Conservation (phyloP, 257 asterid genomes). For the Solanum medicagineum region DNA sequence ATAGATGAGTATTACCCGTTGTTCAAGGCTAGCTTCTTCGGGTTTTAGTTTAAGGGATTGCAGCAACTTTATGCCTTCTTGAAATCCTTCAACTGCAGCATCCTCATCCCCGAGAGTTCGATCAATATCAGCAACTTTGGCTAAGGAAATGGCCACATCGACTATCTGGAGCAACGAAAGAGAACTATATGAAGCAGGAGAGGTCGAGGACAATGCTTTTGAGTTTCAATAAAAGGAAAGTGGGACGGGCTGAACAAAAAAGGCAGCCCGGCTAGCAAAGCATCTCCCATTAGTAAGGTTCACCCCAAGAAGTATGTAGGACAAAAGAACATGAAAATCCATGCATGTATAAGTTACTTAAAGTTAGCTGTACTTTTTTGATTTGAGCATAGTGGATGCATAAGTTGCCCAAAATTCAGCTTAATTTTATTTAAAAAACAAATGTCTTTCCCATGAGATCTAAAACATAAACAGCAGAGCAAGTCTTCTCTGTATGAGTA, state of each 20-base stretch:
- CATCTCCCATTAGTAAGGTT: neutral
- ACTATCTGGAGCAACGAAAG: slow-evolving; percentile 30
- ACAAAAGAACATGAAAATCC: neutral
- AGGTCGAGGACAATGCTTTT: neutral
- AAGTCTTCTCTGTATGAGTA: neutral
- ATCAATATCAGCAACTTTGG: slow-evolving; percentile 89
- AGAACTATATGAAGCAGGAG: slow-evolving; percentile 1
- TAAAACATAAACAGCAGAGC: neutral
- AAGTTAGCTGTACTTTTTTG: neutral
- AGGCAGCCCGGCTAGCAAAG: neutral
- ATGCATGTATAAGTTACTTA: neutral
- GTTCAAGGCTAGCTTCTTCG: slow-evolving; percentile 51
- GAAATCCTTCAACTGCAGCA: slow-evolving; percentile 51
- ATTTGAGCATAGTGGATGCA: neutral
- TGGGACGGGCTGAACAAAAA: neutral
- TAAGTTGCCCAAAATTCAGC: neutral
- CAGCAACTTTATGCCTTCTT: slow-evolving; percentile 61
- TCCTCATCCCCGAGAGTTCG: slow-evolving; percentile 68
- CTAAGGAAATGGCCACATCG: slow-evolving; percentile 73
- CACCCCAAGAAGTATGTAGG: neutral
- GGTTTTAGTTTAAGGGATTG: slow-evolving; percentile 37
- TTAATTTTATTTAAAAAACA: neutral
- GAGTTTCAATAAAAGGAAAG: neutral
- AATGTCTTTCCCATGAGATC: neutral
- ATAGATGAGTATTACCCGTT: slow-evolving; percentile 35